Evolutionary conservation across 2,329 filamentous ascomycete genomes (phyloP), one percentile per base, ranked within the genome.

Genomic region (Chaetomium olivaceum): DNA sequence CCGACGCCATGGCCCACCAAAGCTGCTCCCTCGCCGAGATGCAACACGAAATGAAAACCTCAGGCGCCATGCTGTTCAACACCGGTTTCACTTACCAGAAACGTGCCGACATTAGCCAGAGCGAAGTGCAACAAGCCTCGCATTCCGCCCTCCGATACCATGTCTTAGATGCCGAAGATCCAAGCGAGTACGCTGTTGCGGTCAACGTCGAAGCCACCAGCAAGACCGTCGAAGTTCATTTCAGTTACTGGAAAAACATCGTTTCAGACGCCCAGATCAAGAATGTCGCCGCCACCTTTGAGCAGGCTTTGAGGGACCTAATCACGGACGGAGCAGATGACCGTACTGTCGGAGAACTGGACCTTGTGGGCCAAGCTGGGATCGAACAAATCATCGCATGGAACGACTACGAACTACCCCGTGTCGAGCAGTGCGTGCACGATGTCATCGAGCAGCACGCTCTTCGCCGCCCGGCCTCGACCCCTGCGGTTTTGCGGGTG

Each of bases 1-100:
- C 82, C 23, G 73, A 76, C 48, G 79, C 80, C 51, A 76, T 85
- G 66, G 75, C 78, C 0, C 78, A 85, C 67, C 83, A 85, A 65
- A 79, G 77, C 63, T 82, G 80, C 68, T 84, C 83, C 2, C 74
- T 83, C 23, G 80, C 80, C 5, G 78, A 79, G 57, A 80, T 83
- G 12, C 80, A 82, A 62, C 75, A 75, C 31, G 73, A 72, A 16
- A 58, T 77, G 4, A 68, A 69, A 14, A 67, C 73, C 0, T 60
- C 67, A 2, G 73, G 68, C 1, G 69, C 64, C 0, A 61, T 62
- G 8, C 58, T 77, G 14, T 77, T 77, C 65, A 77, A 78, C 63
- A 76, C 72, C 3, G 70, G 73, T 1, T 70, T 78, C 8, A 77
- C 76, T 0, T 73, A 76, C 57, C 75, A 77, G 56, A 72, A 70